Percentiles rank a stretch among this genome's conserved stretches.
Conservation (phyloP, 176 grass and related monocot genomes). For the Carex scoparia region DNA sequence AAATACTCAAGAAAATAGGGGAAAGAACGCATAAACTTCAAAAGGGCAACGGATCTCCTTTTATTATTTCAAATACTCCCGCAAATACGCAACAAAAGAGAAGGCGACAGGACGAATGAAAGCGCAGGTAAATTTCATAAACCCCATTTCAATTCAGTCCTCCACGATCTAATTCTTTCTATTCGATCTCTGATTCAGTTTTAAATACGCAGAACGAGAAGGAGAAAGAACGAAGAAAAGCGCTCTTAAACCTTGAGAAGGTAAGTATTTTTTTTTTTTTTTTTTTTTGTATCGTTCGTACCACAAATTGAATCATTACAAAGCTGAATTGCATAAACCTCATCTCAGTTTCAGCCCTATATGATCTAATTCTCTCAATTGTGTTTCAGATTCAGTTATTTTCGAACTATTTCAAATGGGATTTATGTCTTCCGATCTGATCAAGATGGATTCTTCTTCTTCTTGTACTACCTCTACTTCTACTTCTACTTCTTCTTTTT, state of each 20-base stretch:
- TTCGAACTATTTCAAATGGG: not conserved
- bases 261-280: too few species aligned
- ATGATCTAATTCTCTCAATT: not conserved
- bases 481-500: not conserved
- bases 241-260: too few species aligned
- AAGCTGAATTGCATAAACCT: too few species aligned
- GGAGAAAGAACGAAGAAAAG: too few species aligned
- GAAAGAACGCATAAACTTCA: not conserved
- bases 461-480: not conserved
- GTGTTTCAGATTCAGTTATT: not conserved
- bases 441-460: not conserved
- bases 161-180: not conserved
- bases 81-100: too few species aligned
- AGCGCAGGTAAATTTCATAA: not conserved
- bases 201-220: too few species aligned
- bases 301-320: too few species aligned
- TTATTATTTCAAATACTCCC: too few species aligned
- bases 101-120: too few species aligned
- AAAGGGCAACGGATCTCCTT: not conserved
- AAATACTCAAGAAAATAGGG: not conserved
- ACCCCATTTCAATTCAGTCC: not conserved
- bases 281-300: too few species aligned
- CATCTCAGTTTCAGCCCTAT: too few species aligned
- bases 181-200: not conserved
- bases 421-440: constrained; percentile 15